Percentiles rank a stretch among this genome's conserved stretches.
phyloP scores from a whole-genome alignment of 2,329 filamentous ascomycete genomes.

The Teratosphaeria viscida region DNA sequence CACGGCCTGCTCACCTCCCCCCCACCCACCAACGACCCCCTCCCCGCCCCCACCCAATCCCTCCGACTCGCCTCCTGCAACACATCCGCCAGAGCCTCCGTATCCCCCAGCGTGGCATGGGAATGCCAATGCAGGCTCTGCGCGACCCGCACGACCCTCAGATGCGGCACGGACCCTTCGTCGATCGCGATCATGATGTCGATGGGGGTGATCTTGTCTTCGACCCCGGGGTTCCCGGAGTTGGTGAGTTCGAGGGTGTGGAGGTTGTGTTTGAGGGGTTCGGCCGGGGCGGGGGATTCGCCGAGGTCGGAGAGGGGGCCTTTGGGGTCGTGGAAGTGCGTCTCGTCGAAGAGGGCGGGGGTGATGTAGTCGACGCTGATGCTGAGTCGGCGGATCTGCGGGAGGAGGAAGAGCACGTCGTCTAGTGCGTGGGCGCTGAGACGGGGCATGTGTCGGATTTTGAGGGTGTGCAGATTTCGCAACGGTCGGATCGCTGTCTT shows the following conservation, averaged over 20 bases:
- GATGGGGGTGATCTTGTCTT: slow-evolving; percentile 29
- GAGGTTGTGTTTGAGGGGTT: slow-evolving; percentile 14
- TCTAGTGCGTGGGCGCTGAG: slow-evolving; percentile 31
- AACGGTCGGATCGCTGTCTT: slow-evolving; percentile 19
- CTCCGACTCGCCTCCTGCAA: slow-evolving; percentile 28
- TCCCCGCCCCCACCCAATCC: slow-evolving; percentile 22
- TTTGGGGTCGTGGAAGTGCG: slow-evolving; percentile 4
- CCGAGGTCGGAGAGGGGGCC: not conserved
- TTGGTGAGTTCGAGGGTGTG: slow-evolving; percentile 30
- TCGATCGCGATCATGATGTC: slow-evolving; percentile 34
- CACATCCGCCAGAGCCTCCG: slow-evolving; percentile 30
- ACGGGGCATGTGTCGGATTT: slow-evolving; percentile 31
- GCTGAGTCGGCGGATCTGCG: slow-evolving; percentile 29
- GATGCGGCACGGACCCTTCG: slow-evolving; percentile 29
- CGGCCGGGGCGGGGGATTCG: not conserved
- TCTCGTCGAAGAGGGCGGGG: slow-evolving; percentile 28
- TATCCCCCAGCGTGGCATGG: slow-evolving; percentile 23
- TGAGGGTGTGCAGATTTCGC: slow-evolving; percentile 26
- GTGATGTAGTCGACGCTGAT: slow-evolving; percentile 39
- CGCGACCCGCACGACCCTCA: slow-evolving; percentile 30
- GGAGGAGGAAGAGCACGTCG: slow-evolving; percentile 30
- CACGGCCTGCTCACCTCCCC: slow-evolving; percentile 2
- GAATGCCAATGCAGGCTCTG: slow-evolving; percentile 31
- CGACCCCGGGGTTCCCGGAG: slow-evolving; percentile 25
- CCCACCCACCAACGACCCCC: not conserved